Base-by-base conservation (phyloP, 179 eudicot species). In the Heliamphora pulchella region DNA sequence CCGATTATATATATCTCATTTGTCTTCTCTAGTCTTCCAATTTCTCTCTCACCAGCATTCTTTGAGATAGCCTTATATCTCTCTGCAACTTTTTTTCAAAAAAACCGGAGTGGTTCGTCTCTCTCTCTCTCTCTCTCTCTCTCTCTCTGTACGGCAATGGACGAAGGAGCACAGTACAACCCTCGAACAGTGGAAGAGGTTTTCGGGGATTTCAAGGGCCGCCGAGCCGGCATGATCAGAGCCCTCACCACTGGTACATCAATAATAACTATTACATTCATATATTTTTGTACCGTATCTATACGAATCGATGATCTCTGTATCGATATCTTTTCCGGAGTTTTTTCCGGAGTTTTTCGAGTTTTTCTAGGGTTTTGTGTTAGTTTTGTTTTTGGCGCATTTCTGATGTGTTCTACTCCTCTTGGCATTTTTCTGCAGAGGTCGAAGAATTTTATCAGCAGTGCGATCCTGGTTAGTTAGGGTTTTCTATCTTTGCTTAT, bases 401-500 rank as follows among this genome's bases (percentile, higher is more conserved):
- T 53, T 39, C 47, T 68, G 41, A 57, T 59, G 18, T 62, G 20
- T 1, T 59, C 17, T 18, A 0, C 2, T 67, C 3, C 7, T 57
- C 46, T 43, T 59, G 54, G 75, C 13, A 31, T 6, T 51, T 67
- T 59, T 81, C 47, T 71, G 83, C 86, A 84, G 86, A 84, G 61
- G 79, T 78, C 1, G 81, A 84, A 73, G 86, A 84, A 46, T 84
- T 84, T 53, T 84, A 77, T 20, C 83, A 84, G 77, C 83, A 66
- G 66, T 84, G 86, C 74, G 86, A 84, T 78, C 86, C 86, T 65
- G 86, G 86, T 84, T n/a, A 72, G 79, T 82, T 77, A 76, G 83
- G 63, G 67, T 81, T 54, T 74, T 18, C 31, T 2, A 14, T 1
- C 64, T 41, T 61, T 15, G 1, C 46, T 31, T 63, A 10, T 9